These are phyloP conservation scores for Globisporangium recalcitrans DNA, from an alignment of 352 stramenopile species.

Conservation along the genomic window DNA sequence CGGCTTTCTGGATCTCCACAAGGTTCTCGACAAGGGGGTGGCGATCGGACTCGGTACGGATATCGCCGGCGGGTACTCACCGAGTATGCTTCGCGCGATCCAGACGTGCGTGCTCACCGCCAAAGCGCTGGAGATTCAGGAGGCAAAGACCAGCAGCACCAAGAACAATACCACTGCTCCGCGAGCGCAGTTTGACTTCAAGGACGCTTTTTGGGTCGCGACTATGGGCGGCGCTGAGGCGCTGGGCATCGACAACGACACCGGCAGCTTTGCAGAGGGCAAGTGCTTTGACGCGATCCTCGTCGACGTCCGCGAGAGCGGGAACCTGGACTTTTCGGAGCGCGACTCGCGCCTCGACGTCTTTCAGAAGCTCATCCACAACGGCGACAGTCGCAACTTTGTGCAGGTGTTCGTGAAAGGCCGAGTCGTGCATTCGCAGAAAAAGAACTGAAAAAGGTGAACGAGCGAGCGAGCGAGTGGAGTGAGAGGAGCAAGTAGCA, in stretches of 20 bases:
- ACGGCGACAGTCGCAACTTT: slow-evolving; percentile 86
- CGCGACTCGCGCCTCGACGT: slow-evolving; percentile 38
- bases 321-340: slow-evolving; percentile 51
- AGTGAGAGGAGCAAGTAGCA: background rate
- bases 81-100: slow-evolving; percentile 85
- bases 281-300: slow-evolving; percentile 87
- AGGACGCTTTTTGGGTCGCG: slow-evolving; percentile 84
- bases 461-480: background rate
- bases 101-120: slow-evolving; percentile 78
- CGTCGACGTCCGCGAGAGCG: slow-evolving; percentile 40
- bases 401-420: slow-evolving; percentile 66
- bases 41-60: slow-evolving; percentile 85
- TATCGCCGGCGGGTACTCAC: slow-evolving; percentile 87
- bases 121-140: slow-evolving; percentile 48
- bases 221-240: slow-evolving; percentile 81
- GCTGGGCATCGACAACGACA: slow-evolving; percentile 58
- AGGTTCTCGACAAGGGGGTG: slow-evolving; percentile 39
- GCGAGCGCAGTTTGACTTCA: slow-evolving; percentile 44
- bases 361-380: slow-evolving; percentile 85
- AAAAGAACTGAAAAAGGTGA: background rate
- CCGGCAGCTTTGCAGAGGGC: slow-evolving; percentile 71
- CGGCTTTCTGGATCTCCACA: slow-evolving; percentile 54
- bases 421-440: slow-evolving; percentile 25
- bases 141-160: slow-evolving; percentile 12
- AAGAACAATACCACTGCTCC: background rate